Conservation (phyloP, 345 rosid species). For the Dipteronia sinensis region DNA sequence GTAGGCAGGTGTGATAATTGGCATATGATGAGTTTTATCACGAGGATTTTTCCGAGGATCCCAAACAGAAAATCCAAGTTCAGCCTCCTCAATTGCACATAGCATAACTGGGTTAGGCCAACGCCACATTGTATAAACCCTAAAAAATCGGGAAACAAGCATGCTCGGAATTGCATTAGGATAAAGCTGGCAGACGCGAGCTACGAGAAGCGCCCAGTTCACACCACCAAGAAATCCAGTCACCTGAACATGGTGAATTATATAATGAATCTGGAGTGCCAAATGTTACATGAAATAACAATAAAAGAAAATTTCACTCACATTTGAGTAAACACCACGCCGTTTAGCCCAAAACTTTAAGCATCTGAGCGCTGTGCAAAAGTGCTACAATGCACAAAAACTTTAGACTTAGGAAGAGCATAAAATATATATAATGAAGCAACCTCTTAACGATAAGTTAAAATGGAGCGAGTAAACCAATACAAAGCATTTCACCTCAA, state of each 20-base stretch:
- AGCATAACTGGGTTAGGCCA: constrained; percentile 87
- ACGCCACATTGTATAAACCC: constrained; percentile 74
- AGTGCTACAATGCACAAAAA: constrained; percentile 43
- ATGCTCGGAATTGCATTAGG: constrained; percentile 70
- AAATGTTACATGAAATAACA: not conserved
- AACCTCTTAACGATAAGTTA: not conserved
- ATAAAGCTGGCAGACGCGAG: constrained; percentile 72
- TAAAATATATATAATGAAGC: not conserved
- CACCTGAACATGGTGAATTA: constrained; percentile 43
- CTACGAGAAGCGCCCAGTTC: constrained; percentile 79
- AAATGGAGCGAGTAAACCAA: not conserved
- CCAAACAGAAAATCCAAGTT: constrained; percentile 74
- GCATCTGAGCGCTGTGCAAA: constrained; percentile 61
- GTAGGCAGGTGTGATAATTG: constrained; percentile 73
- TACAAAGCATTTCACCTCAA: constrained; percentile 44
- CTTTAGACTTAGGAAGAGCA: constrained; percentile 11
- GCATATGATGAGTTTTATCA: constrained; percentile 69
- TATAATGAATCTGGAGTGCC: not conserved
- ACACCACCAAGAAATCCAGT: constrained; percentile 86
- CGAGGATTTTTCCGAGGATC: constrained; percentile 72
- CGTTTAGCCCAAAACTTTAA: constrained; percentile 73
- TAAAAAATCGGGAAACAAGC: constrained; percentile 70
- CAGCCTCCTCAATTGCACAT: constrained; percentile 62
- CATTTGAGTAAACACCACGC: constrained; percentile 77
- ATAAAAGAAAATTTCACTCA: constrained; percentile 26